Percentiles rank a stretch among this genome's conserved stretches.
These are phyloP conservation scores for Globisporangium nagaii DNA, from an alignment of 352 stramenopile species.

Conservation along the genomic window DNA sequence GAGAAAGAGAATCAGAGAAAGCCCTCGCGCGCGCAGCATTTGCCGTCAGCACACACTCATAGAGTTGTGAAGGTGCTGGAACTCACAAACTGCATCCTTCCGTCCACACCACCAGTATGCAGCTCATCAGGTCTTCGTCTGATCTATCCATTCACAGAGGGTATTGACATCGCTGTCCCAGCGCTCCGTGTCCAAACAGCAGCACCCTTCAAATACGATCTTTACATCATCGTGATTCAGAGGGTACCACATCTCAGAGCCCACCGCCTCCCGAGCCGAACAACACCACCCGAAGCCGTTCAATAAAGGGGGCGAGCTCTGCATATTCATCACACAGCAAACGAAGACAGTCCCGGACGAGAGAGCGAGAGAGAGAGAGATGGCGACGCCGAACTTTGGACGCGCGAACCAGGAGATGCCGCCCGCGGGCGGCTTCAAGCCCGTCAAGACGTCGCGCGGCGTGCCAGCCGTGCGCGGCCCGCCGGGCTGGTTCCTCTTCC, in stretches of 20 bases:
- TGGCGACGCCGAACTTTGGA: slow-evolving; percentile 81
- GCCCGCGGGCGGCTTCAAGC: slow-evolving; percentile 68
- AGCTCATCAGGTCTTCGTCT: neutral
- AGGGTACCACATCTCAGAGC: neutral
- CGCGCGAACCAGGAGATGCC: slow-evolving; percentile 81
- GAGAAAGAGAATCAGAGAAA: too few species aligned
- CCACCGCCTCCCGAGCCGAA: neutral
- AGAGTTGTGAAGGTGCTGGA: too few species aligned
- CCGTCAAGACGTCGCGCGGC: slow-evolving; percentile 59
- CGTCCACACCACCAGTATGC: slow-evolving; percentile 7
- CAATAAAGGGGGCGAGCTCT: neutral
- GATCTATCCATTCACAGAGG: neutral
- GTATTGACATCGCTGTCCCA: neutral
- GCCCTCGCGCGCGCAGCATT: too few species aligned
- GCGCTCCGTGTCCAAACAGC: neutral
- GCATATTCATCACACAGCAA: too few species aligned
- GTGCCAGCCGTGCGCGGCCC: slow-evolving; percentile 60
- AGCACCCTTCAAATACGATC: neutral
- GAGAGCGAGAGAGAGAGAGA: slow-evolving; percentile 21
- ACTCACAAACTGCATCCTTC: neutral
- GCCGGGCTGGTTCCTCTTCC: slow-evolving; percentile 75
- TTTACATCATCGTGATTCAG: neutral
- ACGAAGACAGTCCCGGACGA: neutral
- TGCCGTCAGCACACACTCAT: too few species aligned
- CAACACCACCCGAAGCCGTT: slow-evolving; percentile 3